A percentile compares a stretch with the other conserved stretches of the same genome.
Evolutionary conservation across 1,284 basidiomycete genomes (phyloP).

Genomic region (Phellopilus nigrolimitatus): DNA sequence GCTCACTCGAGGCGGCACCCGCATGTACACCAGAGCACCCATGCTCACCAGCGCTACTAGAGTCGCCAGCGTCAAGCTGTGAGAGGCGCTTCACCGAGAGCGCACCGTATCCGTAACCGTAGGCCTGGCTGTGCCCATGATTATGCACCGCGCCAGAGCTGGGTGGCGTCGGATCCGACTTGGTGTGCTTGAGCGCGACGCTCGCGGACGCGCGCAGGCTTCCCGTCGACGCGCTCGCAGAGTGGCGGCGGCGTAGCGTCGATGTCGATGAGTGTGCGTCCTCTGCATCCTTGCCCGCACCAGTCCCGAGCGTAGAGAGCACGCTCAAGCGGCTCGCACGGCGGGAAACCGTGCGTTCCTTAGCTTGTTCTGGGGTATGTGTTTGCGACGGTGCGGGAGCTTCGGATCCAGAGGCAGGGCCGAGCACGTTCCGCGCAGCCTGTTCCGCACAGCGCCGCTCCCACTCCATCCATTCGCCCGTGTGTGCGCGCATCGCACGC

Average conservation of each 20-base stretch:
- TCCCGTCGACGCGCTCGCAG: conserved; percentile 12
- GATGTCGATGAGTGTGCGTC: conserved; percentile 19
- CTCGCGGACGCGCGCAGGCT: conserved; percentile 15
- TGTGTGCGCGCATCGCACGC: conserved; percentile 52
- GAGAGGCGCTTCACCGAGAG: conserved; percentile 24
- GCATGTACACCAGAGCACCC: conserved; percentile 6
- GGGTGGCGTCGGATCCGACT: conserved; percentile 22
- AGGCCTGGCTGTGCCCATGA: conserved; percentile 28
- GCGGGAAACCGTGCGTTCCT: neutral
- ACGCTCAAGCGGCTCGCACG: conserved; percentile 13
- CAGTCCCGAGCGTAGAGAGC: conserved; percentile 18
- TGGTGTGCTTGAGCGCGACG: conserved; percentile 14
- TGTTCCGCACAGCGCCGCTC: conserved; percentile 58
- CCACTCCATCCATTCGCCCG: conserved; percentile 75
- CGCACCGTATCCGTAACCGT: conserved; percentile 28
- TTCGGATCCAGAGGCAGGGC: too few species aligned
- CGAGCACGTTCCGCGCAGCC: neutral
- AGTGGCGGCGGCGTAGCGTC: conserved; percentile 18
- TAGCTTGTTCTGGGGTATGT: neutral
- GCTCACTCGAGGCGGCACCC: conserved; percentile 5
- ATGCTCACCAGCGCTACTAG: neutral
- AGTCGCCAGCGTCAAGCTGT: conserved; percentile 29
- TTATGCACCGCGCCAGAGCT: conserved; percentile 41
- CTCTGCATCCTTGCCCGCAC: conserved; percentile 27
- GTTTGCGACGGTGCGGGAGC: neutral